Evolutionary conservation across 2,329 filamentous ascomycete genomes (phyloP).

Genomic region (Septoria petroselini): DNA sequence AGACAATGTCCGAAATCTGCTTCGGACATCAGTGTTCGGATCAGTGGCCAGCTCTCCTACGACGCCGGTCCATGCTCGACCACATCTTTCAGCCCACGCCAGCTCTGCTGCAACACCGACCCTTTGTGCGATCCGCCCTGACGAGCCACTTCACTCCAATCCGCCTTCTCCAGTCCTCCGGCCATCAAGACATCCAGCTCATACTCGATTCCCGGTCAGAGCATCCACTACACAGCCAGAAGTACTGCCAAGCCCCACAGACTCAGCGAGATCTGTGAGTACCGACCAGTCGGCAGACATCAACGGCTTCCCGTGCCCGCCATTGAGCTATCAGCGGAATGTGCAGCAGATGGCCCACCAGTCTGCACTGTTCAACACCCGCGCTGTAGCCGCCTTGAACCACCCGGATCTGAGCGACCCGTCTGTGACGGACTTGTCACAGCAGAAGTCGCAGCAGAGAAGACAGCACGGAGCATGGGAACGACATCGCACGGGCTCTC

Average conservation of each 20-base stretch:
- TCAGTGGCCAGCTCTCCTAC: constrained; percentile 25
- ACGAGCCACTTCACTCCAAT: constrained; percentile 18
- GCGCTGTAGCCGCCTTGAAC: constrained; percentile 30
- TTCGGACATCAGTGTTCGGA: constrained; percentile 33
- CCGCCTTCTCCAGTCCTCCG: constrained; percentile 9
- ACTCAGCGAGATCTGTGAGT: constrained; percentile 11
- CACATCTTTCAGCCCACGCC: constrained; percentile 1
- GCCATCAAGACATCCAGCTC: constrained; percentile 6
- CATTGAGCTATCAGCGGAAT: constrained; percentile 23
- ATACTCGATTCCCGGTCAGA: constrained; percentile 9
- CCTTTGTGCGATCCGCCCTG: constrained; percentile 4
- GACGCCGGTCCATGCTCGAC: constrained; percentile 18
- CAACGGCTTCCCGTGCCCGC: constrained; percentile 23
- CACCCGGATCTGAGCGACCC: constrained; percentile 36
- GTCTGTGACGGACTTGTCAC: constrained; percentile 29
- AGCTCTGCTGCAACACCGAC: constrained; percentile 3
- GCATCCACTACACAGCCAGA: constrained; percentile 12
- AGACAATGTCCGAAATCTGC: constrained; percentile 37
- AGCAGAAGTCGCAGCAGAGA: constrained; percentile 28
- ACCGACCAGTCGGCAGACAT: constrained; percentile 6
- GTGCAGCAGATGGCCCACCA: constrained; percentile 28
- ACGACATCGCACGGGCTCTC: constrained; percentile 11
- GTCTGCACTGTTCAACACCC: constrained; percentile 31
- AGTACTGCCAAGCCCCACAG: constrained; percentile 25
- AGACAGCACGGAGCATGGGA: constrained; percentile 25